phyloP scores from a whole-genome alignment of 2,329 filamentous ascomycete species.

The Lasiodiplodia gonubiensis region DNA sequence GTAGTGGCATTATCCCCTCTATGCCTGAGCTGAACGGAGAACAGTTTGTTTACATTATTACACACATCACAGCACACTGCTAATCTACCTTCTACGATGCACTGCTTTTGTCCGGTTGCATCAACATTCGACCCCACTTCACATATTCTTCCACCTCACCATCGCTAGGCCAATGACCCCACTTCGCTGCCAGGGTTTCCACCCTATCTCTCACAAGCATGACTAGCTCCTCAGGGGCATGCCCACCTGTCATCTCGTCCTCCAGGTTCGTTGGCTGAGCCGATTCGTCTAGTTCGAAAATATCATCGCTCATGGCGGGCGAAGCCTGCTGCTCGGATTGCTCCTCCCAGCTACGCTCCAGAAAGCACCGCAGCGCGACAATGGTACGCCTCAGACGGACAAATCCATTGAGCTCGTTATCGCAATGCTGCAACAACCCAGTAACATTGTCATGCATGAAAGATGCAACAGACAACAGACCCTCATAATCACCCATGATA shows the following conservation, averaged over 20 bases:
- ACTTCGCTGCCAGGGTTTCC: constrained; percentile 43
- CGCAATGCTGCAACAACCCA: not conserved
- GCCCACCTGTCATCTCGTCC: not conserved
- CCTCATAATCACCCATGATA: constrained; percentile 63
- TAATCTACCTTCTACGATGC: no score
- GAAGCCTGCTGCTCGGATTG: constrained; percentile 1
- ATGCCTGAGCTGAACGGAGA: not conserved
- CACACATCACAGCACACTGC: not conserved
- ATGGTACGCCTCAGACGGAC: constrained; percentile 45
- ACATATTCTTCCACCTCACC: constrained; percentile 47
- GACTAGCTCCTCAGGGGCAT: constrained; percentile 39
- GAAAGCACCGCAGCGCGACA: constrained; percentile 48
- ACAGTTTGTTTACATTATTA: not conserved
- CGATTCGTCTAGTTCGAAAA: not conserved
- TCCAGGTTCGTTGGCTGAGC: not conserved
- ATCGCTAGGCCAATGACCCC: constrained; percentile 53
- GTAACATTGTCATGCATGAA: constrained; percentile 8
- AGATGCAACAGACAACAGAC: constrained; percentile 57
- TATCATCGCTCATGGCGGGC: not conserved
- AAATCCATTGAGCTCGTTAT: constrained; percentile 51
- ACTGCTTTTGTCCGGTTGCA: no score
- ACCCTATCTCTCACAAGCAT: constrained; percentile 41
- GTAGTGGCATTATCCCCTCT: no score
- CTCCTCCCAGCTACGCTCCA: constrained; percentile 44
- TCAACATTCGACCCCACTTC: not conserved